phyloP scores from a whole-genome alignment of 768 basidiomycete genomes.

The Boletus sp. region DNA sequence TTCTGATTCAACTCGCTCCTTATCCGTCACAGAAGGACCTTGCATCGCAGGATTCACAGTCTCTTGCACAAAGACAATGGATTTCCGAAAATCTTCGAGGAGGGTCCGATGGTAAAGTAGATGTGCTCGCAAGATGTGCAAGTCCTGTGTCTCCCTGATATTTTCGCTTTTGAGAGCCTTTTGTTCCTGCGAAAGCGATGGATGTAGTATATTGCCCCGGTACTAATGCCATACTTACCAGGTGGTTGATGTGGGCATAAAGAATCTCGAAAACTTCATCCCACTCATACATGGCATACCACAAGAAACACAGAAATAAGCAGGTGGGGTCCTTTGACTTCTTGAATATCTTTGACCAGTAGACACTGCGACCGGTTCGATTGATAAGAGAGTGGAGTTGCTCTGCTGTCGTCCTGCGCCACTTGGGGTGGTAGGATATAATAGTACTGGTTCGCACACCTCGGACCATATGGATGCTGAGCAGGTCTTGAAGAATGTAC shows the following conservation, averaged over 20 bases:
- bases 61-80: conserved; percentile 45
- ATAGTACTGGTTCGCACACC: conserved; percentile 21
- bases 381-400: conserved; percentile 28
- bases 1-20: conserved; percentile 21
- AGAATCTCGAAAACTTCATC: conserved; percentile 55
- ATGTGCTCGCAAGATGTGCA: conserved; percentile 57
- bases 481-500: conserved; percentile 41
- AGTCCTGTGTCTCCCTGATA: conserved; percentile 46
- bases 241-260: conserved; percentile 45
- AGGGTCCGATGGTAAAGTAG: conserved; percentile 53
- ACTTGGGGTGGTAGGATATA: conserved; percentile 30
- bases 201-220: neutral
- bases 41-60: conserved; percentile 50
- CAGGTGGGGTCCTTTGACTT: conserved; percentile 49
- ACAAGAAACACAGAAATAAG: conserved; percentile 48
- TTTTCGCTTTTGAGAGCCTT: conserved; percentile 39
- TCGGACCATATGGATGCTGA: conserved; percentile 52
- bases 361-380: conserved; percentile 32
- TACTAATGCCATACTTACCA: conserved; percentile 37
- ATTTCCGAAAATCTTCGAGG: conserved; percentile 50
- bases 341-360: conserved; percentile 29
- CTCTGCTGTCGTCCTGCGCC: conserved; percentile 19
- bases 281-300: conserved; percentile 63
- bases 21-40: conserved; percentile 10
- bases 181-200: conserved; percentile 38